phyloP scores from a whole-genome alignment of 352 stramenopile genomes.

The Globisporangium spiculum region DNA sequence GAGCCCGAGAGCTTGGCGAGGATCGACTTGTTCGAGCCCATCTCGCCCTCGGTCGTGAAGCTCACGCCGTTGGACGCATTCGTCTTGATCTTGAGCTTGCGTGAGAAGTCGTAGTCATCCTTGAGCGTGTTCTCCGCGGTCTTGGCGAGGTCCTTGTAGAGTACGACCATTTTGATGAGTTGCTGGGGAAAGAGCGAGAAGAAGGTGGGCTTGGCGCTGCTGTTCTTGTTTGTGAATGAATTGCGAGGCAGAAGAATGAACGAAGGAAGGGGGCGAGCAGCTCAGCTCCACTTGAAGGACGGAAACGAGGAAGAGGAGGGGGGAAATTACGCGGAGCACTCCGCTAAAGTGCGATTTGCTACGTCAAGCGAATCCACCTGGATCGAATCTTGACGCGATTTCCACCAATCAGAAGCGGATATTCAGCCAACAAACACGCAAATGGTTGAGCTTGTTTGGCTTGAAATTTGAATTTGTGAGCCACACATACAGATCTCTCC shows the following conservation, averaged over 20 bases:
- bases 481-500: neutral
- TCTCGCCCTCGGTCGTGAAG: constrained; percentile 86
- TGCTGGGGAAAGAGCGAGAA: neutral
- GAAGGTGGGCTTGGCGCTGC: constrained; percentile 11
- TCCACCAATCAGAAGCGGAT: neutral
- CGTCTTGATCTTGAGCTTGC: constrained; percentile 91
- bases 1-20: constrained; percentile 74
- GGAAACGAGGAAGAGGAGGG: constrained; percentile 2
- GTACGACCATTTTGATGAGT: constrained; percentile 46
- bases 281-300: constrained; percentile 2
- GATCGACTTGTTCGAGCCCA: constrained; percentile 87
- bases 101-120: constrained; percentile 89
- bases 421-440: constrained; percentile 8
- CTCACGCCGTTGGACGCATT: constrained; percentile 82
- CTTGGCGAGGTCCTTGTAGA: constrained; percentile 88
- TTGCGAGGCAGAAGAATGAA: constrained; percentile 2
- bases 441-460: neutral
- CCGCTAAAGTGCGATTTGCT: constrained; percentile 35
- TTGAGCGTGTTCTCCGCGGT: constrained; percentile 81
- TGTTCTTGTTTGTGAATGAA: constrained; percentile 64
- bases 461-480: neutral
- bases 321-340: constrained; percentile 21
- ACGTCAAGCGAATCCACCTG: neutral
- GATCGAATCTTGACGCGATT: constrained; percentile 6
- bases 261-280: constrained; percentile 10